phyloP scores from a whole-genome alignment of 768 basidiomycete genomes.

The Mrakia hoshinonis region DNA sequence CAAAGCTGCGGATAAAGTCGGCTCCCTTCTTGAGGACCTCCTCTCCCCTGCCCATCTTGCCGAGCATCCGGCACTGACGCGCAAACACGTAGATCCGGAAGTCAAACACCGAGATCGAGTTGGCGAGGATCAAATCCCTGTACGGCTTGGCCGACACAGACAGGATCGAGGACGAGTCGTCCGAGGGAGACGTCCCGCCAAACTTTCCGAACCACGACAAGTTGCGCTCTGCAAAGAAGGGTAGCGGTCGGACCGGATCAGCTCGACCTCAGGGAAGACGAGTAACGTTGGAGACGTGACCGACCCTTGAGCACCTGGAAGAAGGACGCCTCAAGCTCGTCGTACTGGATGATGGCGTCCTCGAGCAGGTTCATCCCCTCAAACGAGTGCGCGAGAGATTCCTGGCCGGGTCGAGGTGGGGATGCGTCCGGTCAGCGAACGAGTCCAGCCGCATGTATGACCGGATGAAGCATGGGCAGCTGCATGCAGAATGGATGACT shows the following conservation, averaged over 20 bases:
- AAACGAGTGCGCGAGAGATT: conserved; percentile 84
- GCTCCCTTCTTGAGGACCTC: conserved; percentile 65
- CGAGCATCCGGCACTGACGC: conserved; percentile 69
- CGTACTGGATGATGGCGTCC: conserved; percentile 79
- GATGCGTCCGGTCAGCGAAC: background rate
- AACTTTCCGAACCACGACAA: conserved; percentile 87
- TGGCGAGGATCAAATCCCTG: conserved; percentile 76
- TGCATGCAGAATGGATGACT: conserved; percentile 28
- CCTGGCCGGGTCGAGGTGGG: conserved; percentile 47
- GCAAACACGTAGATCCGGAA: conserved; percentile 83
- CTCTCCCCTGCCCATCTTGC: conserved; percentile 55
- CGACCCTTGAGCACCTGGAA: conserved; percentile 43
- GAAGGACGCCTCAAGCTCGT: conserved; percentile 83
- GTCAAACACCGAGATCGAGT: conserved; percentile 87
- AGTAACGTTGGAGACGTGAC: background rate
- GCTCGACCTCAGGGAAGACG: too few relatives aligned
- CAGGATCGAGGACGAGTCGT: conserved; percentile 75
- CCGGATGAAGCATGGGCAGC: too few relatives aligned
- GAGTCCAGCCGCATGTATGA: background rate
- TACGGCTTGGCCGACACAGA: conserved; percentile 73
- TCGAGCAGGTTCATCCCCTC: conserved; percentile 82
- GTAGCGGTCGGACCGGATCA: background rate
- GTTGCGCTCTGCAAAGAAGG: conserved; percentile 65
- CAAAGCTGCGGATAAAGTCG: conserved; percentile 68
- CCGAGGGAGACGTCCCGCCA: conserved; percentile 55